Evolutionary conservation across 805 yeast genomes (phyloP).

Genomic region (Myxozyma vanderwaltii): DNA sequence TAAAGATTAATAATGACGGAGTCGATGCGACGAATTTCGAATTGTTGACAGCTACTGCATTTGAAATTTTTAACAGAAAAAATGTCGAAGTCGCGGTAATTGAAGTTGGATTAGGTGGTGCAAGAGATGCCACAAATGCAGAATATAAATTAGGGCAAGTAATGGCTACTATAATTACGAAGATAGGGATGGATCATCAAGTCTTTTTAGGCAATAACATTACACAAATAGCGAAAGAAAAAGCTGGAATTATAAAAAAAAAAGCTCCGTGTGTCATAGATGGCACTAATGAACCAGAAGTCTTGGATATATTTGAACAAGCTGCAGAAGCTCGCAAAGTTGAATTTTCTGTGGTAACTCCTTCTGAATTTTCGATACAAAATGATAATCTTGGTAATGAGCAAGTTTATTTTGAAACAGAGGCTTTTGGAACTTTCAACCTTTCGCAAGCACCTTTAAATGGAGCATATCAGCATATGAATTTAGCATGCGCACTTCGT

Average conservation of each 20-base stretch:
- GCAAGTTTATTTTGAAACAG: conserved; percentile 2
- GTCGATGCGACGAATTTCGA: conserved; percentile 80
- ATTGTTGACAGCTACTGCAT: conserved; percentile 79
- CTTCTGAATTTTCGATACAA: neutral
- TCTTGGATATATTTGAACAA: conserved; percentile 49
- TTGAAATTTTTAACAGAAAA: conserved; percentile 64
- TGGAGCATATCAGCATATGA: conserved; percentile 73
- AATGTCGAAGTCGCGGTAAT: conserved; percentile 73
- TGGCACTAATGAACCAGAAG: conserved; percentile 59
- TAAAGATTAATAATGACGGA: conserved; percentile 46
- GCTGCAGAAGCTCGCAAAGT: conserved; percentile 41
- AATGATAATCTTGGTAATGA: neutral
- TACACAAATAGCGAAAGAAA: conserved; percentile 67
- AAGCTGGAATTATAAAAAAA: conserved; percentile 80
- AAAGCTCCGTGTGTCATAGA: conserved; percentile 70
- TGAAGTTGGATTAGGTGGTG: conserved; percentile 96
- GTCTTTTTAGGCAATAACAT: conserved; percentile 68
- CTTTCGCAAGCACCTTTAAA: conserved; percentile 55
- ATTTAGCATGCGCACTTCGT: conserved; percentile 66
- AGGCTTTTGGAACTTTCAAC: conserved; percentile 41
- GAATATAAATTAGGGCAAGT: conserved; percentile 42
- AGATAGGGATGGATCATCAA: conserved; percentile 86
- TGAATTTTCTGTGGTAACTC: neutral
- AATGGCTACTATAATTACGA: conserved; percentile 56
- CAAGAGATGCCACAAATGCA: conserved; percentile 86